Evolutionary conservation across 2,329 filamentous ascomycete species (phyloP).

Genomic region (Leptographium wingfieldii): DNA sequence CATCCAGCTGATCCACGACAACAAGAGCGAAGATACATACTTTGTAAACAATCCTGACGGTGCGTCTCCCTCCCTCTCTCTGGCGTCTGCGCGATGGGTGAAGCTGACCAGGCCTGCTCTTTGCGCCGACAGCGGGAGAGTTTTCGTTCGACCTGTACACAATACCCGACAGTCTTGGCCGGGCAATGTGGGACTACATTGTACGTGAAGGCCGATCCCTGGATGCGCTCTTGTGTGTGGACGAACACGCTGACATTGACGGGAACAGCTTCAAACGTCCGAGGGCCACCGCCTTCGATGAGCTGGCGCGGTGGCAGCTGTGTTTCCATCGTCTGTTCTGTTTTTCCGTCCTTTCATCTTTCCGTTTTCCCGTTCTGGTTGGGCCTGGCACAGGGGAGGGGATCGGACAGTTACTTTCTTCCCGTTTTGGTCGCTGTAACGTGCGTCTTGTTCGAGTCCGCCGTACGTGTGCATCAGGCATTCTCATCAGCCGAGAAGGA

Average conservation of each 20-base stretch:
- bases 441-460: not conserved
- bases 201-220: slow-evolving; percentile 21
- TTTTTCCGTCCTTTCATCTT: not conserved
- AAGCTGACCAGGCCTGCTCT: not conserved
- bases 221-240: not conserved
- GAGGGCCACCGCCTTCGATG: slow-evolving; percentile 8
- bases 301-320: too few species aligned
- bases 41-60: slow-evolving; percentile 95
- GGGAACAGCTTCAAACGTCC: slow-evolving; percentile 2
- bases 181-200: slow-evolving; percentile 88
- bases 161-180: slow-evolving; percentile 78
- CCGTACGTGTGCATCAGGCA: too few species aligned
- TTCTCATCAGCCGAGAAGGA: too few species aligned
- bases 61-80: slow-evolving; percentile 23
- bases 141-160: slow-evolving; percentile 98
- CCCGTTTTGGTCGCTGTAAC: not conserved
- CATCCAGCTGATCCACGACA: slow-evolving; percentile 96
- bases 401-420: not conserved
- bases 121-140: slow-evolving; percentile 57
- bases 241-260: not conserved
- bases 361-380: not conserved
- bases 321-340: not conserved
- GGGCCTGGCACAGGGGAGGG: not conserved
- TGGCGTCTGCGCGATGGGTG: not conserved
- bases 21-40: slow-evolving; percentile 88